Percentiles rank a stretch among this genome's conserved stretches.
Conservation (phyloP, 2,329 filamentous ascomycete species). For the Xylaria sp. region DNA sequence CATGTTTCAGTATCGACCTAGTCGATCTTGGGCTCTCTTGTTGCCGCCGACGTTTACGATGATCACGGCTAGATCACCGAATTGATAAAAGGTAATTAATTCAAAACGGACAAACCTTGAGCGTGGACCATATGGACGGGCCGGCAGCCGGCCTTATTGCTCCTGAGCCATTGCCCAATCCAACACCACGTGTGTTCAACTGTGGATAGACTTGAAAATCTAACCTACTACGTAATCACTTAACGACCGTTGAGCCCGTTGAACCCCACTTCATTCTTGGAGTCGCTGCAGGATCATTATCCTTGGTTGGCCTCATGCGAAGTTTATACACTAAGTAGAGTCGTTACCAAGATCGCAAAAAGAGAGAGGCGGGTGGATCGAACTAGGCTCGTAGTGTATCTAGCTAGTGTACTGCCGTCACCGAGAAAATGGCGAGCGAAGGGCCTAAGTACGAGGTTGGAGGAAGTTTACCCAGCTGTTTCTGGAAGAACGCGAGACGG, state of each 20-base stretch:
- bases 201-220: not conserved
- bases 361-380: not conserved
- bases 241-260: too few relatives aligned
- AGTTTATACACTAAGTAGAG: not conserved
- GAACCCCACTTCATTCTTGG: constrained; percentile 13
- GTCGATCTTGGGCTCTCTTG: constrained; percentile 6
- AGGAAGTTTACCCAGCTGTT: constrained; percentile 37
- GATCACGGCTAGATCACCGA: constrained; percentile 16
- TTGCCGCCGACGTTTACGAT: constrained; percentile 34
- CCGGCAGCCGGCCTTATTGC: constrained; percentile 7
- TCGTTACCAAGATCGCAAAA: not conserved
- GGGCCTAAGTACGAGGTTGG: constrained; percentile 21
- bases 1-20: not conserved
- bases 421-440: not conserved
- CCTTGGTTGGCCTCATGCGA: constrained; percentile 6
- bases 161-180: constrained; percentile 19
- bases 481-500: constrained; percentile 46
- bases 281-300: constrained; percentile 7
- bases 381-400: not conserved
- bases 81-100: constrained; percentile 21
- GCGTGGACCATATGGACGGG: constrained; percentile 26
- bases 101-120: constrained; percentile 14
- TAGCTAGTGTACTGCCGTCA: constrained; percentile 1
- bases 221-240: not conserved
- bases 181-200: not conserved